Percentiles rank a stretch among this genome's conserved stretches.
Conservation (phyloP, 768 basidiomycete genomes). For the Phanerochaete sordida region DNA sequence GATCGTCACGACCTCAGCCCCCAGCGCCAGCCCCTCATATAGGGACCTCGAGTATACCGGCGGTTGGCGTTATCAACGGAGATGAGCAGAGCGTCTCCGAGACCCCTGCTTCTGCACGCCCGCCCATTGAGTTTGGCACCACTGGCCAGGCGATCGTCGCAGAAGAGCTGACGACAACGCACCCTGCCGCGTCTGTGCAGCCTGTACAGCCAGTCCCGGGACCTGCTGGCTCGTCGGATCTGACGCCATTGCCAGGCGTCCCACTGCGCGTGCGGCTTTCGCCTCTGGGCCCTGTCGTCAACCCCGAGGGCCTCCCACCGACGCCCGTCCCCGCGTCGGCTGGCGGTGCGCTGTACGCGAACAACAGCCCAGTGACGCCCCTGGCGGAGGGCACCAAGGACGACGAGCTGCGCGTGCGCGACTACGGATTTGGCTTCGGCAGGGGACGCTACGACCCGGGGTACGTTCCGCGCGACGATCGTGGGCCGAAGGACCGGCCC, state of each 20-base stretch:
- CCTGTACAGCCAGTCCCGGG: background rate
- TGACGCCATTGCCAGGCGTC: background rate
- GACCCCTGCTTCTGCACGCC: conserved; percentile 2
- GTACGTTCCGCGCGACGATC: conserved; percentile 3
- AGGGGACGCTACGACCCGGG: background rate
- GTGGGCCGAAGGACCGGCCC: conserved; percentile 13
- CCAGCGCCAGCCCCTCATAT: background rate
- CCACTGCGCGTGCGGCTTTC: conserved; percentile 6
- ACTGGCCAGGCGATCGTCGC: conserved; percentile 21
- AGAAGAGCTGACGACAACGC: background rate
- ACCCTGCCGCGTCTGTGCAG: background rate
- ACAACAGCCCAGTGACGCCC: background rate
- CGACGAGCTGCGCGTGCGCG: conserved; percentile 1
- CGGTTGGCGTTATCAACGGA: conserved; percentile 23
- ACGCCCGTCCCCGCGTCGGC: conserved; percentile 5
- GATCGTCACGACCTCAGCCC: background rate
- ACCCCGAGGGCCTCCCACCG: conserved; percentile 1
- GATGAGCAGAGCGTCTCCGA: conserved; percentile 23
- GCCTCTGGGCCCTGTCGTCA: background rate
- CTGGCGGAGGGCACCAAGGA: background rate
- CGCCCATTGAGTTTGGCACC: conserved; percentile 60
- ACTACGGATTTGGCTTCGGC: conserved; percentile 5
- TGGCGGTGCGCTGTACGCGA: background rate
- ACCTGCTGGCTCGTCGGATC: background rate
- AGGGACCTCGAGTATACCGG: background rate